A percentile compares a stretch with the other conserved stretches of the same genome.
These are phyloP conservation scores for Rhizopus stolonifer DNA, from an alignment of 371 early-diverging fungal species.

Conservation along the genomic window DNA sequence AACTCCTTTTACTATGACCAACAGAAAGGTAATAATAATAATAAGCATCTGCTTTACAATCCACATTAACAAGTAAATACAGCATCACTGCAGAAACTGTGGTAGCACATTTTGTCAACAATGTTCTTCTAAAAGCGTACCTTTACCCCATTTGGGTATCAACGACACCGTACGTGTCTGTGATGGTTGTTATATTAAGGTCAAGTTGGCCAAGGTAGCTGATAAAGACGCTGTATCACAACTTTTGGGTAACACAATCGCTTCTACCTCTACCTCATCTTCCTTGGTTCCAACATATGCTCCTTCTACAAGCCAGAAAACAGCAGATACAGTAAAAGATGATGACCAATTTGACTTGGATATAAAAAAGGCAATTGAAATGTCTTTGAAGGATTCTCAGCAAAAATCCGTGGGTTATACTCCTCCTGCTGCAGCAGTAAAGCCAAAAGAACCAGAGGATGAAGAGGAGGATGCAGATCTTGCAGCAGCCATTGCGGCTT, in stretches of 20 bases:
- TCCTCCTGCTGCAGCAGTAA: neutral
- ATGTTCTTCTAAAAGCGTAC: conserved; percentile 84
- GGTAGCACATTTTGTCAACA: conserved; percentile 90
- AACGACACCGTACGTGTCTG: conserved; percentile 92
- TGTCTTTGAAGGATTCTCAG: conserved; percentile 82
- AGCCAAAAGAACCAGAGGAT: conserved; percentile 7
- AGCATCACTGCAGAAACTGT: conserved; percentile 97
- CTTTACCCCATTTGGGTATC: conserved; percentile 88
- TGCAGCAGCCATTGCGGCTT: conserved; percentile 92
- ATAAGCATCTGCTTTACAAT: no score
- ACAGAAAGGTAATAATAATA: conserved; percentile 74
- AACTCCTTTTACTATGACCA: conserved; percentile 87
- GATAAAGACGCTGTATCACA: conserved; percentile 11
- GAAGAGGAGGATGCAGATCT: conserved; percentile 80
- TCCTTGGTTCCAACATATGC: conserved; percentile 3
- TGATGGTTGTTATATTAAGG: conserved; percentile 81
- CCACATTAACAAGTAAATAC: neutral
- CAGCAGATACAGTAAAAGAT: neutral
- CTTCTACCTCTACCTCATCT: conserved; percentile 8
- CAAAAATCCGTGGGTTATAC: conserved; percentile 13
- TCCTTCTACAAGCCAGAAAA: neutral
- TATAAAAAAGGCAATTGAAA: conserved; percentile 84
- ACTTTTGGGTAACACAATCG: conserved; percentile 9
- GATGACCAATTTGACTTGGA: conserved; percentile 79
- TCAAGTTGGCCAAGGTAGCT: conserved; percentile 50